Evolutionary conservation across 768 basidiomycete genomes (phyloP).

Genomic region (Leccinellum luteum): DNA sequence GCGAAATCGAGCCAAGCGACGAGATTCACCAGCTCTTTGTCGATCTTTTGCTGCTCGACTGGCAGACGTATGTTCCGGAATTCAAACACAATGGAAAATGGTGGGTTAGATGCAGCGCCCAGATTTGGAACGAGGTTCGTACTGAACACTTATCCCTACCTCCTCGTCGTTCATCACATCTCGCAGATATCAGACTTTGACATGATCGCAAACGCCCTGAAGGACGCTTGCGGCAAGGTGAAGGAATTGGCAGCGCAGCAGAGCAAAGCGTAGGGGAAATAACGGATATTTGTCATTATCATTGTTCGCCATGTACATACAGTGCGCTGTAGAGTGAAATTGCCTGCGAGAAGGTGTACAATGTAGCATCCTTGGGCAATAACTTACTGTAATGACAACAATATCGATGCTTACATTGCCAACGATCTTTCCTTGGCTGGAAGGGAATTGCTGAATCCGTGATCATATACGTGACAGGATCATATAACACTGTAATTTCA

Average conservation of each 20-base stretch:
- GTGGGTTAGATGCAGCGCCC: slow-evolving; percentile 32
- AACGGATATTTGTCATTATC: background rate
- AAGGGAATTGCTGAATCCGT: too few relatives aligned
- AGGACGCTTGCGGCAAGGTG: slow-evolving; percentile 22
- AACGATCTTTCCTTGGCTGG: too few relatives aligned
- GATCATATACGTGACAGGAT: too few relatives aligned
- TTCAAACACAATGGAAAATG: slow-evolving; percentile 31
- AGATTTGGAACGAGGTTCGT: slow-evolving; percentile 34
- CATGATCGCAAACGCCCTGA: slow-evolving; percentile 25
- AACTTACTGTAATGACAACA: too few relatives aligned
- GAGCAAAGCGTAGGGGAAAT: background rate
- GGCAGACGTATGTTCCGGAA: slow-evolving; percentile 11
- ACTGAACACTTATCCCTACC: background rate
- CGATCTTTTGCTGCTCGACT: slow-evolving; percentile 20
- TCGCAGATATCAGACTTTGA: slow-evolving; percentile 34
- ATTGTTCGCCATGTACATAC: background rate
- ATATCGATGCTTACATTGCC: too few relatives aligned
- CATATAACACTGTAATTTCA: too few relatives aligned
- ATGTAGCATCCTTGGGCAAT: too few relatives aligned
- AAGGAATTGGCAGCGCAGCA: slow-evolving; percentile 4
- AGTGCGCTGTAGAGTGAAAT: background rate
- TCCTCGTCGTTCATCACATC: background rate
- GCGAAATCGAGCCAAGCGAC: slow-evolving; percentile 20
- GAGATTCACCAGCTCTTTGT: slow-evolving; percentile 15
- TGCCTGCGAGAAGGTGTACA: too few relatives aligned